Base-by-base conservation (phyloP, 257 asterid genomes). In the Salvia miltiorrhiza region DNA sequence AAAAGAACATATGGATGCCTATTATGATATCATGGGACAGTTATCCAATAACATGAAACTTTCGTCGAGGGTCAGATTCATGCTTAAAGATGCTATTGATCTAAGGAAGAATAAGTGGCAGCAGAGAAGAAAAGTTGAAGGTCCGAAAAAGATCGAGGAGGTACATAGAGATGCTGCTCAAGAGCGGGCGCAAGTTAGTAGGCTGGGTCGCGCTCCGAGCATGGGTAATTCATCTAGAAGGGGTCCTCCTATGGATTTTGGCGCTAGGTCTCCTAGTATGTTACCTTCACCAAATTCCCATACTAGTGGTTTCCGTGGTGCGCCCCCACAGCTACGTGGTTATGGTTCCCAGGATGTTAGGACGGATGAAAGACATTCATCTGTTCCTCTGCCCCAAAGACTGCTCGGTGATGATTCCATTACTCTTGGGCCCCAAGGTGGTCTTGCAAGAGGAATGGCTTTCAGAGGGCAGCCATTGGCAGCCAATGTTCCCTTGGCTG, bases 351-450 rank as follows among this genome's bases (percentile, higher is more conserved):
- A 91, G 80, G 95, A 88, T 73, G 81, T 49, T 47, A 84, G 91
- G 65, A 56, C 60, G 2, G 91, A 91, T 13, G 95, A 85, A 75
- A 86, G 89, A 63, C 84, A 79, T 79, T 57, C 80, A 58, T 79
- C 95, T 55, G 83, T 86, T 80, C 90, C 95, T 75, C 74, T 88
- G 56, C 81, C 92, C 43, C 92, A 86, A 56, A 84, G 92, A 70
- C 77, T 82, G 45, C 77, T 84, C 59, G 93, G 92, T 55, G 96
- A 88, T 72, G 89, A 88, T 60, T 73, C 87, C 33, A 78, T 88
- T 56, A 82, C 96, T 56, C 95, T 90, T 78, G 97, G 94, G 45
- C 96, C 97, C 62, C 97, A 90, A 81, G 98, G 98, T 47, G 96
- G 95, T 55, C 96, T 89, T 70, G 93, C 90, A 12, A 86, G 85